These are phyloP conservation scores for Neurospora sp. DNA, from an alignment of 495 filamentous ascomycete genomes.

Conservation along the genomic window DNA sequence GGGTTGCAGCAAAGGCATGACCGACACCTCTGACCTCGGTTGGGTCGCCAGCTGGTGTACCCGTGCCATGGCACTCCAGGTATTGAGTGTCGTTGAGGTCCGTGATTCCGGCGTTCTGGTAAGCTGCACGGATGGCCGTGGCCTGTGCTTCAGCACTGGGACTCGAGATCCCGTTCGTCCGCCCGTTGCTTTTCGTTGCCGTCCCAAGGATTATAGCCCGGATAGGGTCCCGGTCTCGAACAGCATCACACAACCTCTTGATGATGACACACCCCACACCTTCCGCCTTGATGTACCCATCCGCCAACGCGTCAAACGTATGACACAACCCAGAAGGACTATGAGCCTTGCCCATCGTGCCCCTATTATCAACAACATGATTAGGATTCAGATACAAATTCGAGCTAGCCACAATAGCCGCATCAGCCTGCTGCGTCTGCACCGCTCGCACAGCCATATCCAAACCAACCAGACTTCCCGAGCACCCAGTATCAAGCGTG, in stretches of 20 bases:
- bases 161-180: slow-evolving; percentile 35
- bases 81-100: slow-evolving; percentile 24
- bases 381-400: slow-evolving; percentile 16
- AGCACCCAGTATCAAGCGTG: slow-evolving; percentile 38
- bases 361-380: slow-evolving; percentile 1
- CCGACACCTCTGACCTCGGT: slow-evolving; percentile 25
- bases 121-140: slow-evolving; percentile 34
- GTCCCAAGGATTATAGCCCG: slow-evolving; percentile 44
- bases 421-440: slow-evolving; percentile 25
- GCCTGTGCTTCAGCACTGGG: slow-evolving; percentile 41
- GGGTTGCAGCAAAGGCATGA: slow-evolving; percentile 1
- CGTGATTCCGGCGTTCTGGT: slow-evolving; percentile 17
- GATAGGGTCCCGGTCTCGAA: slow-evolving; percentile 38
- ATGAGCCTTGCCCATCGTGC: not conserved
- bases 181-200: slow-evolving; percentile 40
- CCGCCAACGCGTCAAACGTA: slow-evolving; percentile 22
- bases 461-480: slow-evolving; percentile 29
- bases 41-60: slow-evolving; percentile 42
- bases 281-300: slow-evolving; percentile 49
- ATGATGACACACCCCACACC: slow-evolving; percentile 29
- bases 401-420: slow-evolving; percentile 33
- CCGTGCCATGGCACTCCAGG: slow-evolving; percentile 40
- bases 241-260: slow-evolving; percentile 42
- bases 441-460: slow-evolving; percentile 33
- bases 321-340: slow-evolving; percentile 20